These are phyloP conservation scores for Tetrahymena elliotti DNA, from an alignment of 73 alveolate species.

Conservation along the genomic window DNA sequence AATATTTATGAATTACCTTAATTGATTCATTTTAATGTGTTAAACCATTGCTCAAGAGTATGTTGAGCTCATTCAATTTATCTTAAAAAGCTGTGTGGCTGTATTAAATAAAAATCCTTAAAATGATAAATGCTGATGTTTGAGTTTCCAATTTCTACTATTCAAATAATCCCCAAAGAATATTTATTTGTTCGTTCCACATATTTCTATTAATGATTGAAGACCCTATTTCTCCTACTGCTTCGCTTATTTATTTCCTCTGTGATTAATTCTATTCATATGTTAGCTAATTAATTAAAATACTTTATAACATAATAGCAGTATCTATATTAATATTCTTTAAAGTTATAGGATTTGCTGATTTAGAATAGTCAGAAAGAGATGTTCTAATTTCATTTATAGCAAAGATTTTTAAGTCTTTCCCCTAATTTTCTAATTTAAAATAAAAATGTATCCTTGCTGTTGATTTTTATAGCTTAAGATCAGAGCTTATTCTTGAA, in stretches of 20 bases:
- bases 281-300: background rate
- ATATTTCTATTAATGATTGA: background rate
- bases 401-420: background rate
- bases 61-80: background rate
- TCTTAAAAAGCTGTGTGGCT: background rate
- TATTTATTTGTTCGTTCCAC: background rate
- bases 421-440: background rate
- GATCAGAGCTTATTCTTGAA: no score
- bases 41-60: background rate
- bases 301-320: background rate
- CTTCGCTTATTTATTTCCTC: background rate
- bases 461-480: no score
- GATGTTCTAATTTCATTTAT: background rate
- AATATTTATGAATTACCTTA: background rate
- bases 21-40: background rate
- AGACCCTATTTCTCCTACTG: background rate
- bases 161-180: background rate
- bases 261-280: background rate
- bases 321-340: background rate
- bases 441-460: background rate
- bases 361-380: background rate
- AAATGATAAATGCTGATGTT: background rate
- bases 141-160: background rate
- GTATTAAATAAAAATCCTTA: background rate
- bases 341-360: background rate